Evolutionary conservation across 495 filamentous ascomycete genomes (phyloP), one percentile per base, ranked within the genome.

Genomic region (Penicillium pancosmium): DNA sequence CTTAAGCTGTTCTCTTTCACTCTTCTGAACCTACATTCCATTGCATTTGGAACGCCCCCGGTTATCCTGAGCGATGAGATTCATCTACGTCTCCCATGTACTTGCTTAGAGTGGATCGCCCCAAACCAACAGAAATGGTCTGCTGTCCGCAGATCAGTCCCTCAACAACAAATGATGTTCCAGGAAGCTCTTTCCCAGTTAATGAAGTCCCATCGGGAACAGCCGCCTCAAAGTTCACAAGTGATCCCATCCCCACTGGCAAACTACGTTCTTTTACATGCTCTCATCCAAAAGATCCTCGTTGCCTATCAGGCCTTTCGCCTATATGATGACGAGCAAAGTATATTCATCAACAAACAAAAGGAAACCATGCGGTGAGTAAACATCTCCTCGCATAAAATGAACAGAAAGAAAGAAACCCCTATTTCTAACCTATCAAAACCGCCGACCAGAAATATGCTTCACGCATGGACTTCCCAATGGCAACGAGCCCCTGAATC

Each of bases 241-340:
- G 41, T 57, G 1, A 50, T 61, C 2, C 63, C 66, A 12, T 86
- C 85, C 0, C 81, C 84, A 1, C 64, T 86, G 2, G 84, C 83
- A 33, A 85, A 83, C 58, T 86, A 86, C 53, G 73, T 84, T 9
- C 78, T 87, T 16, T 80, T 88, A 21, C 81, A 85, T 57, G 84
- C 80, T 9, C 65, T 88, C 34, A 74, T 86, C 4, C 85, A 88
- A 60, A 81, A 83, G 41, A 85, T 87, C 12, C 84, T 83, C 47
- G 57, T 86, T 25, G 60, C 80, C 16, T 81, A 83, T 50, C 80
- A 86, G 54, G 46, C 60, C 4, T 52, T 62, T 50, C 48, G 55
- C 0, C 31, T 40, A 76, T 78, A 18, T 79, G 74, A 0, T 9
- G 66, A 70, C 12, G 70, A 73, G 1, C 60, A 71, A 1, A 23